Evolutionary conservation across 176 grass and related monocot species (phyloP).

Genomic region (Phoenix roebelenii): DNA sequence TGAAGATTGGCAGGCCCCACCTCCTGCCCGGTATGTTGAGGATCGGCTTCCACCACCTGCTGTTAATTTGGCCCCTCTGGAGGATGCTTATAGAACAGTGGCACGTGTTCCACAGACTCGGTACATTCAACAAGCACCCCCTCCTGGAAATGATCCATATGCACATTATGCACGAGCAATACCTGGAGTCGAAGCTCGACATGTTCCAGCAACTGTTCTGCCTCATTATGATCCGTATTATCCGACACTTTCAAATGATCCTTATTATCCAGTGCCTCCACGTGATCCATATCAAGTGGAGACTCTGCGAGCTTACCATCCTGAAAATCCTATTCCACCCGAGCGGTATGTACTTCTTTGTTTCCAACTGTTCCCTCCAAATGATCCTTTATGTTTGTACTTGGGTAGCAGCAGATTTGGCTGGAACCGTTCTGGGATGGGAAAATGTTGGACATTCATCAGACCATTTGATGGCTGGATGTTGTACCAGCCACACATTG

Average conservation of each 20-base stretch:
- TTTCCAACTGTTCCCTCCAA: not conserved
- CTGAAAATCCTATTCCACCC: slow-evolving; percentile 13
- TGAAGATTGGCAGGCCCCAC: slow-evolving; percentile 7
- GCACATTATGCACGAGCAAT: not conserved
- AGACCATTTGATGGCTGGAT: too few relatives aligned
- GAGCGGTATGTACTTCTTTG: slow-evolving; percentile 25
- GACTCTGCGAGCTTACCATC: slow-evolving; percentile 17
- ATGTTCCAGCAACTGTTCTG: slow-evolving; percentile 7
- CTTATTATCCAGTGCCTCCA: slow-evolving; percentile 6
- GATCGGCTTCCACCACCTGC: slow-evolving; percentile 13
- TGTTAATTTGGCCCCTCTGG: slow-evolving; percentile 8
- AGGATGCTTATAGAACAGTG: slow-evolving; percentile 20
- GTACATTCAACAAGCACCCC: slow-evolving; percentile 11
- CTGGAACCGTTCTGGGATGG: too few relatives aligned
- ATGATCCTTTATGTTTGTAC: not conserved
- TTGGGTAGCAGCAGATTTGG: not conserved
- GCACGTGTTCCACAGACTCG: slow-evolving; percentile 11
- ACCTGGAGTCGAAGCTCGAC: not conserved
- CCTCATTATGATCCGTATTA: slow-evolving; percentile 21
- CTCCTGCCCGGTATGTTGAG: slow-evolving; percentile 17
- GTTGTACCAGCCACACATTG: too few relatives aligned
- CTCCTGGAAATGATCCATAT: slow-evolving; percentile 10
- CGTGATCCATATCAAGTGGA: slow-evolving; percentile 21
- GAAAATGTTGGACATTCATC: too few relatives aligned
- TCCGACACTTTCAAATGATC: slow-evolving; percentile 14